Evolutionary conservation across 257 asterid genomes (phyloP), one percentile per base, ranked within the genome.

Genomic region (Ilex aquifolium): DNA sequence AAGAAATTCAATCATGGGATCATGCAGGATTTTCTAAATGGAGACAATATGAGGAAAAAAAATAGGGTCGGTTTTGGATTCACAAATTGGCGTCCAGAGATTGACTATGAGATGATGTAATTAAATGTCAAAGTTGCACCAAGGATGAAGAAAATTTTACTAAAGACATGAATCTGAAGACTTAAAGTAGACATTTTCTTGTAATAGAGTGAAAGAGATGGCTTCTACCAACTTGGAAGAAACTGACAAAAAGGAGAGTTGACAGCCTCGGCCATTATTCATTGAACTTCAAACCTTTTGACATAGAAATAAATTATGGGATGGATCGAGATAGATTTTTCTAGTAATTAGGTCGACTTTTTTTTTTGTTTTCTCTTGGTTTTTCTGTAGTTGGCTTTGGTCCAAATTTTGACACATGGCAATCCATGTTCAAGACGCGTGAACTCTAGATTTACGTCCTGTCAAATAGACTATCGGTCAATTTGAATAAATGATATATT

Each of bases 161-260:
- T 8, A 13, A 52, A 21, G 14, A 56, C 16, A 48, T 49, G 21
- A 42, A 42, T 16, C 31, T 2, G 32, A 31, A 15, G 62, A 44
- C 40, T 54, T 55, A 3, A 51, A 61, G 32, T 11, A 51, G 48
- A 4, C 49, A 32, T 13, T n/a, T 57, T 2, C 39, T 62, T 13
- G 36, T 42, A 64, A 48, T 63, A 46, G 62, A 55, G 31, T 52
- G 72, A 64, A 15, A 69, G 59, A 52, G 73, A 61, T 7, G 53
- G 66, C 40, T 42, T 56, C 61, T 61, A 69, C 53, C 27, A 21
- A 21, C 27, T 21, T 65, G 50, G 72, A 58, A 65, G 69, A 56
- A 65, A 62, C 52, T 52, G 66, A 58, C 69, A 56, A 64, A 55
- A 13, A 21, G 27, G 27, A 39, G 65, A 40, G 13, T 64, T 61